Evolutionary conservation across 1,139 yeast species (phyloP).

Genomic region (Pichia cactophila): DNA sequence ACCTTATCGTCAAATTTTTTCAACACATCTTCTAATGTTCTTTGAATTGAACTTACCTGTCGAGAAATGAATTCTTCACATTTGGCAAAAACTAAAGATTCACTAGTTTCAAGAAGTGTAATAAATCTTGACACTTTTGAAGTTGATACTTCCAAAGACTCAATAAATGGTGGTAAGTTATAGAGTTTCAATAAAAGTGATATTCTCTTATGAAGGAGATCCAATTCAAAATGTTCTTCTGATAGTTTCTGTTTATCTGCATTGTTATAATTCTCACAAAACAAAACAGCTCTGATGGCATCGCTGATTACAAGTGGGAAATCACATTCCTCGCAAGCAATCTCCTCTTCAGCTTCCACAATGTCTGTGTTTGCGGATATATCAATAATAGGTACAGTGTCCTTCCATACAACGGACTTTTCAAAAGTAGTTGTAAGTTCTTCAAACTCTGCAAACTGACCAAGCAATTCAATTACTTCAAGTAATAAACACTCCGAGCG

Average conservation of each 20-base stretch:
- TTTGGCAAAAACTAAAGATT: background rate
- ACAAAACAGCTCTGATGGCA: slow-evolving; percentile 6
- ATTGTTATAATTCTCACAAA: slow-evolving; percentile 7
- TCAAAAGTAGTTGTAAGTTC: background rate
- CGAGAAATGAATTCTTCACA: background rate
- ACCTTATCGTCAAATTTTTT: background rate
- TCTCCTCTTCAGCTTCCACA: background rate
- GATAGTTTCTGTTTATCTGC: slow-evolving; percentile 7
- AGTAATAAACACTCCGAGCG: slow-evolving; percentile 16
- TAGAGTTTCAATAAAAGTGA: slow-evolving; percentile 1
- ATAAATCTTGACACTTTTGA: slow-evolving; percentile 11
- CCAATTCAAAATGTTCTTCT: slow-evolving; percentile 8
- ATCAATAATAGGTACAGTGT: too few relatives aligned
- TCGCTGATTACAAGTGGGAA: background rate
- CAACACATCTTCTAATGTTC: background rate
- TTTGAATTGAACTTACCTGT: background rate
- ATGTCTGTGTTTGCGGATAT: background rate
- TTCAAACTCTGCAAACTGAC: slow-evolving; percentile 8
- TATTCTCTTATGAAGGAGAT: background rate
- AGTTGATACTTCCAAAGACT: slow-evolving; percentile 17
- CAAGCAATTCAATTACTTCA: slow-evolving; percentile 13
- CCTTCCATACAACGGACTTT: background rate
- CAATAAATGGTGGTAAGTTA: slow-evolving; percentile 13
- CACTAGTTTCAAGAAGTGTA: slow-evolving; percentile 4
- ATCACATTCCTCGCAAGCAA: slow-evolving; percentile 6